Evolutionary conservation across 768 basidiomycete genomes (phyloP).

Genomic region (Mycena belliarum): DNA sequence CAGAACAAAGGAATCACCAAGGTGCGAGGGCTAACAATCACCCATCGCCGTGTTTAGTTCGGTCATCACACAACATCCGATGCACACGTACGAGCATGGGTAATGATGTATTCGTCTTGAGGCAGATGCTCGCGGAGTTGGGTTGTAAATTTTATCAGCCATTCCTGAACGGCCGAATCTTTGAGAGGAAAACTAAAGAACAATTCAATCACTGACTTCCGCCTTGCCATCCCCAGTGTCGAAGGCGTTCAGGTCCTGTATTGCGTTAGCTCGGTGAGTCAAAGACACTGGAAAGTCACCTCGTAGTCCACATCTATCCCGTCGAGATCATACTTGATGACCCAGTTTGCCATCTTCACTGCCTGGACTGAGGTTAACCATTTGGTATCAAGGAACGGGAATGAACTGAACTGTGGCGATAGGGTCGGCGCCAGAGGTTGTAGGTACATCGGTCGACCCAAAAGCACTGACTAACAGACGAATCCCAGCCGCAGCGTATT

Average conservation of each 20-base stretch:
- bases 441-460: slow-evolving; percentile 61
- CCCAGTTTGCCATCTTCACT: slow-evolving; percentile 67
- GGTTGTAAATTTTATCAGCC: slow-evolving; percentile 35
- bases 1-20: too few species aligned
- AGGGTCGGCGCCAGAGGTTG: slow-evolving; percentile 58
- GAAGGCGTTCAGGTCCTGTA: slow-evolving; percentile 65
- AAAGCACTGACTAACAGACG: slow-evolving; percentile 63
- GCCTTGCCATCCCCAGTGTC: slow-evolving; percentile 4
- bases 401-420: slow-evolving; percentile 46
- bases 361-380: slow-evolving; percentile 33
- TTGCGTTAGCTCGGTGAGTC: not conserved
- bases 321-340: slow-evolving; percentile 59
- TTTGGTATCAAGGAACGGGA: too few species aligned
- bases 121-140: slow-evolving; percentile 23
- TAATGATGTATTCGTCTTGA: slow-evolving; percentile 34
- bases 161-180: too few species aligned
- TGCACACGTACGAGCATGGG: too few species aligned
- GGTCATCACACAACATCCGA: too few species aligned
- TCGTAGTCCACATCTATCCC: slow-evolving; percentile 80
- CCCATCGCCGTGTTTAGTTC: too few species aligned
- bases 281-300: slow-evolving; percentile 17
- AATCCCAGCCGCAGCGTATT: slow-evolving; percentile 61
- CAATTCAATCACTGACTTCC: not conserved
- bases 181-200: too few species aligned
- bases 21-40: slow-evolving; percentile 27